These are phyloP conservation scores for Bretschneidera sinensis DNA, from an alignment of 345 rosid genomes.

Conservation along the genomic window DNA sequence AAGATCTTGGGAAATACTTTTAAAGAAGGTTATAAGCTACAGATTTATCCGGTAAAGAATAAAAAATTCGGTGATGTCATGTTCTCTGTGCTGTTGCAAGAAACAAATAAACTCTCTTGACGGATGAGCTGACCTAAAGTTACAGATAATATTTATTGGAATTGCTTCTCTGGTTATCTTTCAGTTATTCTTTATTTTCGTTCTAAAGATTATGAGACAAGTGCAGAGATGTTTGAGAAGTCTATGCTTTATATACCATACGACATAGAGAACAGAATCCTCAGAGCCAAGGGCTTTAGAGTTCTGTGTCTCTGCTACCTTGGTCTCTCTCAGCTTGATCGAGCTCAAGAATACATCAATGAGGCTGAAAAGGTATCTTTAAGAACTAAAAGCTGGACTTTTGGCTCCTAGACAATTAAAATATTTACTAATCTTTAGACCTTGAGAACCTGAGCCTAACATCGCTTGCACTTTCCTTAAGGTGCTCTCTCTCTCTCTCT, in stretches of 20 bases:
- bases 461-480: constrained; percentile 75
- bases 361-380: constrained; percentile 84
- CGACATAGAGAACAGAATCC: constrained; percentile 57
- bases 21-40: no score
- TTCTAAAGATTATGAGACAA: constrained; percentile 66
- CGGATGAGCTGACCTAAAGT: no score
- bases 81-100: neutral
- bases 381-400: neutral
- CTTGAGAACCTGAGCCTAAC: constrained; percentile 50
- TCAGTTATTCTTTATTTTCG: constrained; percentile 76
- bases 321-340: constrained; percentile 72
- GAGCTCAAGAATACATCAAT: constrained; percentile 77
- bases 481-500: constrained; percentile 45
- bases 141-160: no score
- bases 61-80: no score
- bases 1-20: no score
- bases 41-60: no score
- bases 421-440: neutral
- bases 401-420: neutral
- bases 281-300: constrained; percentile 91
- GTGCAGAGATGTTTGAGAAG: constrained; percentile 91
- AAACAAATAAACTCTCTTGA: neutral
- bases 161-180: constrained; percentile 17
- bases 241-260: constrained; percentile 83
- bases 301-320: constrained; percentile 90